Evolutionary conservation across 1,284 basidiomycete genomes (phyloP), one percentile per base, ranked within the genome.

Genomic region (Phellopilus nigrolimitatus): DNA sequence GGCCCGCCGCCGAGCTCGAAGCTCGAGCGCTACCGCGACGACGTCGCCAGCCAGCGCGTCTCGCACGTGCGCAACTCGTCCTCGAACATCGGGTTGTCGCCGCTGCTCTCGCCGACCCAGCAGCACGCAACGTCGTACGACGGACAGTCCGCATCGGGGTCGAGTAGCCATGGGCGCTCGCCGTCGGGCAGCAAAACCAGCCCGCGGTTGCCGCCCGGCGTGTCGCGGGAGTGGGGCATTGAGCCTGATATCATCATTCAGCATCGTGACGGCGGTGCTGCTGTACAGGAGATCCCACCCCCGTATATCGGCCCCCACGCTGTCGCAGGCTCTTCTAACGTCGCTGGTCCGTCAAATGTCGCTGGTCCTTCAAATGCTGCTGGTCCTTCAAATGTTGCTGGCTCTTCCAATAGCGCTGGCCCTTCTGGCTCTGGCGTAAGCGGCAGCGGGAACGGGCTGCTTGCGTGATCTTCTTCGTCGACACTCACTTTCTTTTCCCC

Each of bases 241-340:
- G 55, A 59, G 31, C 61, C 63, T n/a, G 64, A 65, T 45, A 62
- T 66, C 52, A 64, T 66, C 55, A 62, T 66, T 27, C 66, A 67
- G 43, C 65, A 66, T 45, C 59, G 61, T 4, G 66, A 66, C 36
- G 66, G 62, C 25, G 64, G 64, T n/a, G 56, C 63, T n/a, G n/a
- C n/a, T 40, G 62, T 67, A 10, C 62, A 64, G 45, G 64, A 66
- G 51, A 57, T 66, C 6, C 66, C 66, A 15, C 66, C 66, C 24
- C 65, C 66, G 10, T 67, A 67, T 39, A 34, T 54, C 17, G 60
- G 61, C 50, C 57, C 55, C 64, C n/a, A n/a, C n/a, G n/a, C n/a
- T n/a, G n/a, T n/a, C n/a, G n/a, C n/a, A n/a, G 64, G 62, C 61
- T 27, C 21, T 28, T 13, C 42, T 10, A 34, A 21, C 19, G 17